Percentiles rank a stretch among this genome's conserved stretches.
Evolutionary conservation across 2,329 filamentous ascomycete species (phyloP).

Genomic region (Botryosphaeria dothidea): DNA sequence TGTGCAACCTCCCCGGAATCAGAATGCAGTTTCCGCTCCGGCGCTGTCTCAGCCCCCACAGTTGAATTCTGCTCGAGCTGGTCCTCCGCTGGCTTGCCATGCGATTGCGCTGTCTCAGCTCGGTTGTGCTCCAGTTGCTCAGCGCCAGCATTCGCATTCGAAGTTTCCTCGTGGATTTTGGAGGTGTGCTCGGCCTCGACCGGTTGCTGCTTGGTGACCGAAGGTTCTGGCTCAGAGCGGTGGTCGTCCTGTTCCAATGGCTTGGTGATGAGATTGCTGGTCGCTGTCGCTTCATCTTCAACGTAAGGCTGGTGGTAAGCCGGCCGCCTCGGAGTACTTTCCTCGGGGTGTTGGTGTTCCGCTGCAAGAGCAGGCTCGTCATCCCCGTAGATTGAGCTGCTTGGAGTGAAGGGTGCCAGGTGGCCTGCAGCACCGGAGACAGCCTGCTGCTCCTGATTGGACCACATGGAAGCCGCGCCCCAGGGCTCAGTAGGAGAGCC

Average conservation of each 20-base stretch:
- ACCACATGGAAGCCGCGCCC: slow-evolving; percentile 13
- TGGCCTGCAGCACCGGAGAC: background rate
- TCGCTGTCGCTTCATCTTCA: background rate
- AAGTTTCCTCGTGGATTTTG: background rate
- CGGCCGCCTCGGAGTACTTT: background rate
- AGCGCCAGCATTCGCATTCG: no score
- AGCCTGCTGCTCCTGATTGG: slow-evolving; percentile 2
- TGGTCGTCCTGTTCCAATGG: background rate
- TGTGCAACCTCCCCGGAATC: background rate
- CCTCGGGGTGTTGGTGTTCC: background rate
- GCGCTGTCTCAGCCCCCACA: background rate
- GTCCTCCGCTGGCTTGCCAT: background rate
- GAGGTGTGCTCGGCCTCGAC: background rate
- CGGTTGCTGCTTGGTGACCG: background rate
- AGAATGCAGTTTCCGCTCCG: background rate
- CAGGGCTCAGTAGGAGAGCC: slow-evolving; percentile 10
- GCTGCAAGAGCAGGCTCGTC: background rate
- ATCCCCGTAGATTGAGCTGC: slow-evolving; percentile 12
- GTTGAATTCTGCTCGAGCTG: background rate
- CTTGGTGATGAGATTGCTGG: background rate
- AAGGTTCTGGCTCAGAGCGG: background rate
- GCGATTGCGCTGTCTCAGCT: background rate
- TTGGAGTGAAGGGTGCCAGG: slow-evolving; percentile 8
- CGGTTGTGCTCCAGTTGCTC: no score
- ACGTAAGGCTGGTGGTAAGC: background rate